A percentile compares a stretch with the other conserved stretches of the same genome.
Evolutionary conservation across 164 flowering plant species (phyloP).

Genomic region (Santalum album): DNA sequence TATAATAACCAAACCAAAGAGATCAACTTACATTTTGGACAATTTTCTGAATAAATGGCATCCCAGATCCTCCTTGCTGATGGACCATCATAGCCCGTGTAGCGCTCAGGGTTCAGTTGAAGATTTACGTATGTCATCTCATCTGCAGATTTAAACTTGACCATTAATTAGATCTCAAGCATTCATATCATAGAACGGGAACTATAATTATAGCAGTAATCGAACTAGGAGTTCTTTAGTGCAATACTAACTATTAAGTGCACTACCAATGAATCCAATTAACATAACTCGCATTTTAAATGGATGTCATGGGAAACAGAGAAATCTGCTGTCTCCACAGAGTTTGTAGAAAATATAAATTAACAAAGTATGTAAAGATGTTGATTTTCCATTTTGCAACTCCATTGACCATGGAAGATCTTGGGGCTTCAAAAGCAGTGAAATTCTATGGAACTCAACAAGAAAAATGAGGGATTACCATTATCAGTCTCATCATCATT

Average conservation of each 20-base stretch:
- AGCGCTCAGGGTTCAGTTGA: constrained; percentile 84
- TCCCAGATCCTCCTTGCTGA: constrained; percentile 98
- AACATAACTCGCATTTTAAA: too few species aligned
- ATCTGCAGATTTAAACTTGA: constrained; percentile 37
- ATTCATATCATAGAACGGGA: too few species aligned
- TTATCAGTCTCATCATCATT: constrained; percentile 95
- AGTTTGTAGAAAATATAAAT: too few species aligned
- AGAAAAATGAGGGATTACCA: constrained; percentile 24
- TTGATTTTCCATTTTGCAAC: too few species aligned
- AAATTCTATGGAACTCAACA: neutral
- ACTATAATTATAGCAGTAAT: too few species aligned
- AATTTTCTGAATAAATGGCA: constrained; percentile 81
- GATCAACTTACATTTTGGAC: constrained; percentile 68
- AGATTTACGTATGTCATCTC: constrained; percentile 98
- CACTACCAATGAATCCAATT: too few species aligned
- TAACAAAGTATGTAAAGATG: too few species aligned
- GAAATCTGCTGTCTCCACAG: too few species aligned
- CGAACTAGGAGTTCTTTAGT: too few species aligned
- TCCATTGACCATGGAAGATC: neutral
- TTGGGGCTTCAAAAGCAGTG: neutral
- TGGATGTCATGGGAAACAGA: too few species aligned
- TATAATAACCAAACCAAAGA: neutral
- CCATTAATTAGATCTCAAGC: too few species aligned
- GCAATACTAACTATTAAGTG: too few species aligned
- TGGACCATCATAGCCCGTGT: constrained; percentile 84